Conservation (phyloP, 1,139 yeast genomes). For the Yamadazyma friedrichii region DNA sequence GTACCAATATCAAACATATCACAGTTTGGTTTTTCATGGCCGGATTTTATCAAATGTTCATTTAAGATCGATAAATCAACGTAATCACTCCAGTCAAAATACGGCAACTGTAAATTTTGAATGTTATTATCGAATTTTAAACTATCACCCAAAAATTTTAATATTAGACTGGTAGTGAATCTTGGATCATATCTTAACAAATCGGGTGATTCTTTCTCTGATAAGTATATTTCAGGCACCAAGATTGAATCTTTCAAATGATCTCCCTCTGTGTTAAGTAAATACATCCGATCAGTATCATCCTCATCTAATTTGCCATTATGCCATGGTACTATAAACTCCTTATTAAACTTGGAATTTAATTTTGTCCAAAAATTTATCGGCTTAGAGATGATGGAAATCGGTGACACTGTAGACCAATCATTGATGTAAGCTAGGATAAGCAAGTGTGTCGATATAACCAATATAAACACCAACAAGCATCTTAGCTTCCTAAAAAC, state of each 20-base stretch:
- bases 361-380: background rate
- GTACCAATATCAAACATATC: conserved; percentile 22
- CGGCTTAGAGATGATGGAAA: background rate
- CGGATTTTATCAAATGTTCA: conserved; percentile 14
- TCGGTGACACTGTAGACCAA: background rate
- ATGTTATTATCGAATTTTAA: conserved; percentile 9
- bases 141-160: conserved; percentile 19
- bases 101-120: conserved; percentile 14
- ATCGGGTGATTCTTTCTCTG: conserved; percentile 7
- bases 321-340: conserved; percentile 4
- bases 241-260: conserved; percentile 2
- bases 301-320: conserved; percentile 2
- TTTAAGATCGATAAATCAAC: conserved; percentile 27
- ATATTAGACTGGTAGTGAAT: conserved; percentile 27
- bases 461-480: conserved; percentile 14
- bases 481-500: conserved; percentile 21
- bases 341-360: conserved; percentile 1
- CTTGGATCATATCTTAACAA: conserved; percentile 32
- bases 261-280: conserved; percentile 6
- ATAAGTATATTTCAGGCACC: conserved; percentile 5
- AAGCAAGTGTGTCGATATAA: conserved; percentile 18
- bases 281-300: conserved; percentile 5
- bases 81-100: conserved; percentile 41
- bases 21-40: conserved; percentile 20
- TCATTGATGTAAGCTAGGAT: conserved; percentile 6